phyloP scores from a whole-genome alignment of 2,329 filamentous ascomycete genomes.

The Penicillium corylophilum region DNA sequence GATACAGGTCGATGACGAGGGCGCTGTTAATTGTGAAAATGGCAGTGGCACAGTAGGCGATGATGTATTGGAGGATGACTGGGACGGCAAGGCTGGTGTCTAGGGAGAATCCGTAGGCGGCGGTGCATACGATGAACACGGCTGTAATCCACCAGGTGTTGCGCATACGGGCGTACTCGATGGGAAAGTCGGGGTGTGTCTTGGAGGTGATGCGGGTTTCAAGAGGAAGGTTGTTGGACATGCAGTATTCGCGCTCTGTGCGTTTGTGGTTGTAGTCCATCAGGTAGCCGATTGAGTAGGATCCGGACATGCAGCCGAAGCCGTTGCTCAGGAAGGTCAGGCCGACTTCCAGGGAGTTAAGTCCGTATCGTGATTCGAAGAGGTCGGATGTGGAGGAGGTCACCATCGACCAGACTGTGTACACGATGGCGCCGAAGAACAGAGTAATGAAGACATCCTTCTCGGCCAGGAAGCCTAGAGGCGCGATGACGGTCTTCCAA shows the following conservation, averaged over 20 bases:
- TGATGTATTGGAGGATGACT: slow-evolving; percentile 40
- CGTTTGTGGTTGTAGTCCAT: slow-evolving; percentile 44
- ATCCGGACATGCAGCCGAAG: slow-evolving; percentile 44
- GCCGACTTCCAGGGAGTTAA: slow-evolving; percentile 43
- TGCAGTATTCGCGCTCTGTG: slow-evolving; percentile 34
- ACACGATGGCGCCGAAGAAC: slow-evolving; percentile 46
- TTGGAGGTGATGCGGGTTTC: slow-evolving; percentile 30
- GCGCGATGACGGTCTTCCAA: slow-evolving; percentile 36
- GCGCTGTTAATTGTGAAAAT: slow-evolving; percentile 38
- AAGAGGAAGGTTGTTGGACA: slow-evolving; percentile 28
- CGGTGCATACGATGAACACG: slow-evolving; percentile 37
- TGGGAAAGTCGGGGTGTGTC: slow-evolving; percentile 41
- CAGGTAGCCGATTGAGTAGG: slow-evolving; percentile 42
- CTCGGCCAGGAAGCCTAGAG: slow-evolving; percentile 44
- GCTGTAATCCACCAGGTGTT: slow-evolving; percentile 42
- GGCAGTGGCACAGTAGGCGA: slow-evolving; percentile 35
- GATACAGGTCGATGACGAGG: slow-evolving; percentile 40
- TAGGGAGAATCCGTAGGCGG: slow-evolving; percentile 32
- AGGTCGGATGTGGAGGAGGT: slow-evolving; percentile 45
- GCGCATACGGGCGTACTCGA: slow-evolving; percentile 41
- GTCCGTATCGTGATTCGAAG: slow-evolving; percentile 38
- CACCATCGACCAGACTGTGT: slow-evolving; percentile 52
- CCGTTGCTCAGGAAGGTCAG: slow-evolving; percentile 45
- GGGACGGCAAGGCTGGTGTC: slow-evolving; percentile 33
- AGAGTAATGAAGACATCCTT: slow-evolving; percentile 49